Base-by-base conservation (phyloP, 768 basidiomycete species). In the Obba rivulosa region DNA sequence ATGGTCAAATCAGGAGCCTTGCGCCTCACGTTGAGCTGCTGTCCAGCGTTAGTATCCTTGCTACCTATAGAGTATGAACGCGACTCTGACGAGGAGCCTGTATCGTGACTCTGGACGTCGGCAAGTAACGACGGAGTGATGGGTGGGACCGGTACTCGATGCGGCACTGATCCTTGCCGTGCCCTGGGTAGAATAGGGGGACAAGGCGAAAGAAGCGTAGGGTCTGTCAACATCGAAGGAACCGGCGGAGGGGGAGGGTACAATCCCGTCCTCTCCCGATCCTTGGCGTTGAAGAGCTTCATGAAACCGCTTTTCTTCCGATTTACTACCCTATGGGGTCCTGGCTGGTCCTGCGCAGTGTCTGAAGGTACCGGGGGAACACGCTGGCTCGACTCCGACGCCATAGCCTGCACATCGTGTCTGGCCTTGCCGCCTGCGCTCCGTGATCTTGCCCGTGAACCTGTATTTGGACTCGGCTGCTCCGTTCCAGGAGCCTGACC, bases 301-400 rank as follows among this genome's bases (percentile, higher is more conserved):
- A 91, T 78, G 60, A 92, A 87, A 3, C 77, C 88, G 53, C 87
- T 90, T 63, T 85, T 90, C 71, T 85, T 89, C 51, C 84, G 83
- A 57, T 78, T 87, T 43, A 91, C 62, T 2, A 66, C 54, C 56
- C 79, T 84, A 9, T 68, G 69, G 22, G 69, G 58, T 44, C 39
- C 20, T 37, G 10, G 20, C 16, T 49, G 39, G 2, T 46, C 41
- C 14, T 35, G 21, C 3, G 44, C 41, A 24, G 35, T 38, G 9
- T 49, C 55, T 18, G 45, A 14, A 3, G 54, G 24, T 13, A 56
- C 45, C 9, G 54, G 18, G n/a, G 62, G 57, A 18, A 46, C 47
- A 31, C 44, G 44, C 14, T 35, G 49, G 9, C 46, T 55, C 2
- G 46, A 24, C 5, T 56, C 46, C 13, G 48, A 16, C 35, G 36